phyloP scores from a whole-genome alignment of 2,329 filamentous ascomycete species.

The Paracamarosporium sp. region DNA sequence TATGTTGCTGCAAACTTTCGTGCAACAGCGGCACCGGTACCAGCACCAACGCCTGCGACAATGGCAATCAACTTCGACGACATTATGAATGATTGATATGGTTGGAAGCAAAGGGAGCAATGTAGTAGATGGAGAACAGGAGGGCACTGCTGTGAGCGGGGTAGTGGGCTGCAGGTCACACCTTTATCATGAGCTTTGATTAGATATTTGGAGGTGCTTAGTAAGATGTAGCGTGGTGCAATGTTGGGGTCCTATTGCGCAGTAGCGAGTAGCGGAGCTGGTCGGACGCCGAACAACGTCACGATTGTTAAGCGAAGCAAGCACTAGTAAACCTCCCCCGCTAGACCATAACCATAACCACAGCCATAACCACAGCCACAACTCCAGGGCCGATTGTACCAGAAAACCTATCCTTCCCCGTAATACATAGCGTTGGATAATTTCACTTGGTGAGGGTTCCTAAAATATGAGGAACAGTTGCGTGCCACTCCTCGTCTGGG shows the following conservation, averaged over 20 bases:
- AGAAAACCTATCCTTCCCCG: no score
- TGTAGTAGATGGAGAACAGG: background rate
- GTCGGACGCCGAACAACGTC: slow-evolving; percentile 11
- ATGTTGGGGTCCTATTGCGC: slow-evolving; percentile 9
- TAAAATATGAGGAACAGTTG: background rate
- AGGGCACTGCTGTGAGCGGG: background rate
- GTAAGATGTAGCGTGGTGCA: slow-evolving; percentile 6
- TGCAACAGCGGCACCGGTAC: slow-evolving; percentile 69
- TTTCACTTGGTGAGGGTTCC: slow-evolving; percentile 1
- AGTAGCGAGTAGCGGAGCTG: slow-evolving; percentile 7
- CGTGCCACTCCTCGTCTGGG: slow-evolving; percentile 1
- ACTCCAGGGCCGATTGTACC: no score
- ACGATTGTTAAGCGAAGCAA: slow-evolving; percentile 16
- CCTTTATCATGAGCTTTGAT: slow-evolving; percentile 12
- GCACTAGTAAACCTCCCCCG: background rate
- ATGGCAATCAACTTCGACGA: background rate
- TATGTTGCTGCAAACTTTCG: slow-evolving; percentile 69
- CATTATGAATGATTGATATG: slow-evolving; percentile 3
- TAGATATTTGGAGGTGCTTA: slow-evolving; percentile 10
- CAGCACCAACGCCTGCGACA: slow-evolving; percentile 12
- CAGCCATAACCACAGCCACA: background rate
- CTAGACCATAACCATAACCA: background rate
- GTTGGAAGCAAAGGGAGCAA: background rate
- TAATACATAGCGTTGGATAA: background rate
- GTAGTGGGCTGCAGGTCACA: background rate